A percentile compares a stretch with the other conserved stretches of the same genome.
These are phyloP conservation scores for Monosporozyma aerobia DNA, from an alignment of 805 yeast species.

Conservation along the genomic window DNA sequence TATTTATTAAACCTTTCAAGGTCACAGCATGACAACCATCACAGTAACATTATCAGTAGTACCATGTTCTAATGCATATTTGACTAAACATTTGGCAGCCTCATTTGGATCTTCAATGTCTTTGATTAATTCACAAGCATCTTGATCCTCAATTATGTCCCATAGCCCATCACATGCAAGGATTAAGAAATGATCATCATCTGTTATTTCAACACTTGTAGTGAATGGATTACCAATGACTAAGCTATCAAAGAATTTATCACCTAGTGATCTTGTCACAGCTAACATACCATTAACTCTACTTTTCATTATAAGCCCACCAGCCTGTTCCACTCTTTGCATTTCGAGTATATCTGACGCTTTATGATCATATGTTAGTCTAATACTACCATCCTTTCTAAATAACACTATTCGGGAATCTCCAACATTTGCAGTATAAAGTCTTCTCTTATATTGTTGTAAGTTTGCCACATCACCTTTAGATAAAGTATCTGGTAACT, in stretches of 20 bases:
- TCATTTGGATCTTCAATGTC: constrained; percentile 46
- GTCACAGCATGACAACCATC: constrained; percentile 55
- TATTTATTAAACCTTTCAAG: neutral
- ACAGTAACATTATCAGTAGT: constrained; percentile 91
- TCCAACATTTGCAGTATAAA: constrained; percentile 92
- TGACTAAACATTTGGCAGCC: constrained; percentile 61
- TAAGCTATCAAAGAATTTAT: constrained; percentile 79
- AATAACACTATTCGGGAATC: constrained; percentile 79
- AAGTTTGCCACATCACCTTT: constrained; percentile 19
- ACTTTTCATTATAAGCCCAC: constrained; percentile 82
- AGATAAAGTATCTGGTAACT: constrained; percentile 33
- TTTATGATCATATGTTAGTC: constrained; percentile 89
- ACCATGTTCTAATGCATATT: constrained; percentile 63
- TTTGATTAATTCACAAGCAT: constrained; percentile 66
- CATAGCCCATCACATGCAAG: constrained; percentile 95
- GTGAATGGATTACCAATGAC: constrained; percentile 91
- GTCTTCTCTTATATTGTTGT: constrained; percentile 52
- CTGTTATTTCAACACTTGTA: constrained; percentile 65
- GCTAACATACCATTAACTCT: constrained; percentile 95
- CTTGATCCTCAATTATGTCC: constrained; percentile 85
- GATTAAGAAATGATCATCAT: constrained; percentile 66
- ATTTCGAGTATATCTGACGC: constrained; percentile 76
- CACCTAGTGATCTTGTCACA: constrained; percentile 89
- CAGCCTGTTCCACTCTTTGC: constrained; percentile 61
- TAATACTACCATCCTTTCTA: constrained; percentile 62